Percentiles rank a stretch among this genome's conserved stretches.
These are phyloP conservation scores for Myriosclerotinia scirpicola DNA, from an alignment of 2,329 filamentous ascomycete genomes.

Conservation along the genomic window DNA sequence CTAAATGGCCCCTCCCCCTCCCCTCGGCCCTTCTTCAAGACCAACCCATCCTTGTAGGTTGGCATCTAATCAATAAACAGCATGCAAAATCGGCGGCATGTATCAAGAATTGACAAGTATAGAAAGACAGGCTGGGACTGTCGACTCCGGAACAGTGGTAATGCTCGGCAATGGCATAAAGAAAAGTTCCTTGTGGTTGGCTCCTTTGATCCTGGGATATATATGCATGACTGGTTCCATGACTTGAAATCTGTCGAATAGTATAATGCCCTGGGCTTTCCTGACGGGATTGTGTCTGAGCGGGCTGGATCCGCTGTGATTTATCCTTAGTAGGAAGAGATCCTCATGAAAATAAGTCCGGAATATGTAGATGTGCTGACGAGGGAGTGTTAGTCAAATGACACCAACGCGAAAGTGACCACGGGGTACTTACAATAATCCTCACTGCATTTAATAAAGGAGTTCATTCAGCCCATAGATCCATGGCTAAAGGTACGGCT, in stretches of 20 bases:
- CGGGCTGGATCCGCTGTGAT: conserved; percentile 20
- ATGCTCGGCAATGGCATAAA: conserved; percentile 1
- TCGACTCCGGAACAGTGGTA: not conserved
- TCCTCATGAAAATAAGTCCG: not conserved
- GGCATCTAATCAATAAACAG: conserved; percentile 10
- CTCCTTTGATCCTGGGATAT: not conserved
- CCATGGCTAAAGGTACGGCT: conserved; percentile 30
- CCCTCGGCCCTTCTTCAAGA: not conserved
- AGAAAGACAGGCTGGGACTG: conserved; percentile 14
- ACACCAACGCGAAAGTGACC: not conserved
- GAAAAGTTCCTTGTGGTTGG: not conserved
- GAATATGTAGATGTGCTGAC: conserved; percentile 6
- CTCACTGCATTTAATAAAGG: not conserved
- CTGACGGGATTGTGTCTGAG: conserved; percentile 8
- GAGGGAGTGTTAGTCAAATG: not conserved
- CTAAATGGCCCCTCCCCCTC: not conserved
- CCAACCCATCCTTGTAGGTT: not conserved
- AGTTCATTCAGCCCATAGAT: conserved; percentile 33
- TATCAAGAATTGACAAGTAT: not conserved
- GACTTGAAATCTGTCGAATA: conserved; percentile 22
- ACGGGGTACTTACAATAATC: conserved; percentile 29
- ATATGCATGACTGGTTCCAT: conserved; percentile 25
- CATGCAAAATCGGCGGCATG: conserved; percentile 11
- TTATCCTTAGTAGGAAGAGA: not conserved
- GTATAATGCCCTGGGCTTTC: not conserved